phyloP scores from a whole-genome alignment of 371 early-diverging fungal species.

The Lichtheimia ramosa region DNA sequence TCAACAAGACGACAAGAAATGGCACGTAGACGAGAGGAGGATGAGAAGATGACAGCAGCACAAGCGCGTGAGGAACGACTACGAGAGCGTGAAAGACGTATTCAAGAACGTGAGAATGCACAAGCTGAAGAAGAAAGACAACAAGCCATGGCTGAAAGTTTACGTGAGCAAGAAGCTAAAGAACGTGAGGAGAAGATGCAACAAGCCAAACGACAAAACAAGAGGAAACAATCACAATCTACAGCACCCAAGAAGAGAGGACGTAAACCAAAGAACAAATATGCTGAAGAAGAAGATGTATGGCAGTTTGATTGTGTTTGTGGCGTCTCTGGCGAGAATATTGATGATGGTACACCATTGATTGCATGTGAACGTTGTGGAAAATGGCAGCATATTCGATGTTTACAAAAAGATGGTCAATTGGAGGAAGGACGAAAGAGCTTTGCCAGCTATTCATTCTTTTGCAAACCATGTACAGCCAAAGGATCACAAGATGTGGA shows the following conservation, averaged over 20 bases:
- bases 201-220: conserved; percentile 7
- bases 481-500: conserved; percentile 19
- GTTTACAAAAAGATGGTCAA: conserved; percentile 52
- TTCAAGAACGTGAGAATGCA: conserved; percentile 45
- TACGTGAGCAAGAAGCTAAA: conserved; percentile 1
- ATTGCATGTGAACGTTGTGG: conserved; percentile 71
- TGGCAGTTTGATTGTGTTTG: conserved; percentile 63
- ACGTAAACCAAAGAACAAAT: conserved; percentile 24
- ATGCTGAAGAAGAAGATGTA: conserved; percentile 47
- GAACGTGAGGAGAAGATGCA: conserved; percentile 1
- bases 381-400: conserved; percentile 73
- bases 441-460: conserved; percentile 38
- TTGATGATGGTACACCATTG: conserved; percentile 76
- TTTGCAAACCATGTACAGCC: conserved; percentile 41
- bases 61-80: conserved; percentile 54
- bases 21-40: conserved; percentile 30
- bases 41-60: conserved; percentile 31
- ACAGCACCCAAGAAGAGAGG: conserved; percentile 28
- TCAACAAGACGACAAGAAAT: conserved; percentile 41
- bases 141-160: conserved; percentile 14
- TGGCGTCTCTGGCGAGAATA: conserved; percentile 54
- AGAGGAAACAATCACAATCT: conserved; percentile 2
- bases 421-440: conserved; percentile 25
- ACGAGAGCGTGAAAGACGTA: conserved; percentile 50
- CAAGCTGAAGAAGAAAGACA: conserved; percentile 26